Percentiles rank a stretch among this genome's conserved stretches.
phyloP scores from a whole-genome alignment of 2,329 filamentous ascomycete genomes.

The Calonectria pauciramosa region DNA sequence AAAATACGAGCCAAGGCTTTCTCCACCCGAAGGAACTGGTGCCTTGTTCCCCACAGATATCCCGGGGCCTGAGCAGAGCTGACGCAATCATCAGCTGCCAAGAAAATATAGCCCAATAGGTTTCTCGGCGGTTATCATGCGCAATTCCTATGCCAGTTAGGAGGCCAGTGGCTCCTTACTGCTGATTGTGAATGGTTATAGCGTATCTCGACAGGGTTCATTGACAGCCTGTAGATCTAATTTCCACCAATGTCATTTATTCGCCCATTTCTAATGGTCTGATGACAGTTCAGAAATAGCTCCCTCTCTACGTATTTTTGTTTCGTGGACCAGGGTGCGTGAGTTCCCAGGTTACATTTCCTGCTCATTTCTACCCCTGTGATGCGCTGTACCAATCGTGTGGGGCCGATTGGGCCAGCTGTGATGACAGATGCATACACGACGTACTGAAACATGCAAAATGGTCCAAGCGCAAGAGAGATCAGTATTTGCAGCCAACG shows the following conservation, averaged over 20 bases:
- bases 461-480: not conserved
- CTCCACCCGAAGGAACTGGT: not conserved
- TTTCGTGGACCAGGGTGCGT: not conserved
- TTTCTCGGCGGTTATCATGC: not conserved
- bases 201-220: not conserved
- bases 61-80: not conserved
- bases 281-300: not conserved
- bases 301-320: not conserved
- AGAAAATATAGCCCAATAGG: not conserved
- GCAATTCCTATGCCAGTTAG: not conserved
- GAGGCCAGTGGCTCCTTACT: not conserved
- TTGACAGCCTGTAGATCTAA: not conserved
- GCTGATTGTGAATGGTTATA: not conserved
- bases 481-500: not conserved
- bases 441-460: not conserved
- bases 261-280: not conserved
- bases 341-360: not conserved
- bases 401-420: not conserved
- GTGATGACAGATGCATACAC: not conserved
- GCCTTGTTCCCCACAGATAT: not conserved
- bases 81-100: not conserved
- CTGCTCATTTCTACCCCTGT: not conserved
- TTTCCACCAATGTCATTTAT: not conserved
- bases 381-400: not conserved
- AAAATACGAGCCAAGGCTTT: not conserved